Evolutionary conservation across 2,329 filamentous ascomycete genomes (phyloP), one percentile per base, ranked within the genome.

Genomic region (Colletotrichum sp.): DNA sequence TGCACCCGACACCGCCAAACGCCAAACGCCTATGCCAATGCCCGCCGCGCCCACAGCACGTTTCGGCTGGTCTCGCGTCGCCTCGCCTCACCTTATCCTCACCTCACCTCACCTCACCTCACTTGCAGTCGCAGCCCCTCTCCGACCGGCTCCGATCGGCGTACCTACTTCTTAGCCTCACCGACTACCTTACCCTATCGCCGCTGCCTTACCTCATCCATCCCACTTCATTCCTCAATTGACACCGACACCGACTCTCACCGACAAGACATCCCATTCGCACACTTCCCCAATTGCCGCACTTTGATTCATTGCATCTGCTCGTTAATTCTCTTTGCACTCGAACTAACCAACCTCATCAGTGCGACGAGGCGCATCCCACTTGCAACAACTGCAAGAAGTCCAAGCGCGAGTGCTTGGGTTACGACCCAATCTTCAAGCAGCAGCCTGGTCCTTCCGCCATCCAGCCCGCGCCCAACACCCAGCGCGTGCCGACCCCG

Each of bases 321-420:
- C 9, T 8, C 21, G 18, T 30, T 18, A 56, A 18, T 61, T 21
- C 9, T 64, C 30, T 58, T 13, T 58, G 21, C 55, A 28, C 21
- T 24, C 56, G 43, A 24, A 70, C 69, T 74, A 43, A 70, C 69
- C 69, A 60, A 76, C 43, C 30, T 26, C 26, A 78, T 75, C 79
- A 98, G 97, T 99, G 97, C 87, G 97, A 98, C 91, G 97, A 99
- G 89, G 93, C 92, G 76, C 96, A 98, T 85, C 97, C 97, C 26
- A 93, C 94, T 76, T 99, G 97, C 89, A 93, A 95, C 86, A 95
- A 97, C 83, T 97, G 95, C 87, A 93, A 94, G 82, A 97, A 97
- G 84, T 96, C 94, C 79, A 97, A 96, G 86, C 94, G 95, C 81
- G 94, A 96, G 81, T 97, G 95, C 82, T 83, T 96, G 65, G 95